phyloP scores from a whole-genome alignment of 805 yeast genomes.

The Hanseniaspora mollemarum region DNA sequence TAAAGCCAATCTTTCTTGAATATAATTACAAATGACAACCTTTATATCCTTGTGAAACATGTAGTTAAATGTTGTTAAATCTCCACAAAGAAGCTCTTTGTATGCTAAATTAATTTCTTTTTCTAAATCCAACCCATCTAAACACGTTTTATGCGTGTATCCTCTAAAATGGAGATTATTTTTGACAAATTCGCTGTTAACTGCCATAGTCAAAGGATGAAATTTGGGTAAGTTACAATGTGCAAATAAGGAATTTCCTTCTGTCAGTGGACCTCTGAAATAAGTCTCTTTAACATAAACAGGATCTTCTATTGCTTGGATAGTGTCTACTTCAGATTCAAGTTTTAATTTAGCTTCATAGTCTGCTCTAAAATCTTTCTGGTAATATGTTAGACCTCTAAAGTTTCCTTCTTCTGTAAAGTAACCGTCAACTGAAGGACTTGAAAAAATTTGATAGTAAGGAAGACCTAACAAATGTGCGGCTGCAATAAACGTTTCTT shows the following conservation, averaged over 20 bases:
- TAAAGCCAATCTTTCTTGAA: slow-evolving; percentile 7
- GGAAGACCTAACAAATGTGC: slow-evolving; percentile 41
- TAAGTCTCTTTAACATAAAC: slow-evolving; percentile 1
- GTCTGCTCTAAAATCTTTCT: slow-evolving; percentile 41
- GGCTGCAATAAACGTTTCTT: slow-evolving; percentile 64
- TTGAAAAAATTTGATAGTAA: slow-evolving; percentile 41
- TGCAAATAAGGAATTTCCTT: slow-evolving; percentile 27
- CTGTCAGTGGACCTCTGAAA: slow-evolving; percentile 16
- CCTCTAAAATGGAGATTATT: slow-evolving; percentile 24
- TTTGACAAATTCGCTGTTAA: slow-evolving; percentile 18
- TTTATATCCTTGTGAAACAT: slow-evolving; percentile 6
- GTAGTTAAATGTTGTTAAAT: slow-evolving; percentile 2
- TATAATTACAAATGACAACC: slow-evolving; percentile 9
- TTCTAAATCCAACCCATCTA: slow-evolving; percentile 25
- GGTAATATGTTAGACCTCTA: slow-evolving; percentile 37
- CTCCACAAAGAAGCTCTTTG: slow-evolving; percentile 7
- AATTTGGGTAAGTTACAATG: slow-evolving; percentile 33
- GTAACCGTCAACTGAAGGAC: slow-evolving; percentile 33
- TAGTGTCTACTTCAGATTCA: background rate
- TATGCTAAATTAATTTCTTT: slow-evolving; percentile 13
- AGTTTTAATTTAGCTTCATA: slow-evolving; percentile 23
- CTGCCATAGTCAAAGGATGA: slow-evolving; percentile 27
- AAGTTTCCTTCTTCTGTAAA: slow-evolving; percentile 22
- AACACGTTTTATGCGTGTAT: slow-evolving; percentile 17
- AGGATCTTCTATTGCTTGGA: background rate